Base-by-base conservation (phyloP, 2,329 filamentous ascomycete genomes). In the Colletotrichum liriopes region DNA sequence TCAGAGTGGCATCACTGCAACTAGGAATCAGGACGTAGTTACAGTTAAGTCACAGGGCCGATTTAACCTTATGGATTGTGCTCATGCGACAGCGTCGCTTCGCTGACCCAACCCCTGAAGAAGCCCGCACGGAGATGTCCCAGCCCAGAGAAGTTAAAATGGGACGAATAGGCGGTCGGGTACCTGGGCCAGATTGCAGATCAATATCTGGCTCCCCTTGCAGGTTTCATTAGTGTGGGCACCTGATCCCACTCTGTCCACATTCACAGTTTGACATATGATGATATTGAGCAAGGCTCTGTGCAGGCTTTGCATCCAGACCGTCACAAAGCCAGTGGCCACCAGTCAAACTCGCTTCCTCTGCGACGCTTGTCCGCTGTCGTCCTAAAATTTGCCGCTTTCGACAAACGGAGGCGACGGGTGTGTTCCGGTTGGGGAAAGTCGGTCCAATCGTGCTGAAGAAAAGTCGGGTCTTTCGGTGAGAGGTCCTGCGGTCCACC, bases 141-240 rank as follows among this genome's bases (percentile, higher is more conserved):
- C n/a, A 23, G 32, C 12, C 16, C 14, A 18, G 43, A 7, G 20
- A 51, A 26, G 35, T 39, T n/a, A 52, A 41, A 41, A 5, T n/a
- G 35, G 45, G 41, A 55, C 26, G 23, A 65, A 7, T 37, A 26
- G 45, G 39, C 49, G 63, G 49, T 52, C 41, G 68, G 49, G 49
- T 9, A 26, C 56, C 49, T 71, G 32, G 49, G 18, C 65, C 32
- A 59, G 51, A 58, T 51, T 45, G 69, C 54, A 69, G 69, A 72
- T 72, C 69, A 69, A 69, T 56, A 55, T 69, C 43, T 43, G 41
- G 69, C 52, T 69, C n/a, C 39, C 68, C 59, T 64, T 55, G 59
- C 54, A 47, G 65, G 69, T 72, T 72, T 65, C 59, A 72, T 72
- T 72, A 32, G 43, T 65, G 69, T 69, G 69, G 69, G 45, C 65